Conservation (phyloP, 176 grass and related monocot genomes). For the Metroxylon sagu region DNA sequence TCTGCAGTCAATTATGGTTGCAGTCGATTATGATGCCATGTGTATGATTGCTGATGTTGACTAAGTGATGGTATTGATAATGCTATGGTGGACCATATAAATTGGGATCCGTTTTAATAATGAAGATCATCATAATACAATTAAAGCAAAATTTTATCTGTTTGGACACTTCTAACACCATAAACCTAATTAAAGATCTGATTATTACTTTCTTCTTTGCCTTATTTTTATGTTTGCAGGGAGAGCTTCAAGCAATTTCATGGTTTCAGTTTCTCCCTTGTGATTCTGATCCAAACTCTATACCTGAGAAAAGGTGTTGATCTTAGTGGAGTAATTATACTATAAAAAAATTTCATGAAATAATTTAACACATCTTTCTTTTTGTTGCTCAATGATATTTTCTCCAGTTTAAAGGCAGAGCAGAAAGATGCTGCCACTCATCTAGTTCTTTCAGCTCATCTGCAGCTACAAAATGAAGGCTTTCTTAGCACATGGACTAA, state of each 20-base stretch:
- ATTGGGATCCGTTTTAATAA: no score
- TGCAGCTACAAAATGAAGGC: constrained; percentile 83
- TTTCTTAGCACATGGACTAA: constrained; percentile 89
- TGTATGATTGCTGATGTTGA: no score
- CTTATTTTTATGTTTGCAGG: constrained; percentile 33
- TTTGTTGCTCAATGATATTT: constrained; percentile 16
- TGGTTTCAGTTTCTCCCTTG: constrained; percentile 96
- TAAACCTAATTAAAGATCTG: not conserved
- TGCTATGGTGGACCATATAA: no score
- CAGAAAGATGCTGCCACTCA: constrained; percentile 81
- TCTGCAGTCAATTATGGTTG: no score
- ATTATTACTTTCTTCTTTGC: constrained; percentile 1
- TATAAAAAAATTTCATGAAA: constrained; percentile 23
- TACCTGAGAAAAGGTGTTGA: constrained; percentile 60
- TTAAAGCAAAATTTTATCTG: not conserved
- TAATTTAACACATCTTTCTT: constrained; percentile 27
- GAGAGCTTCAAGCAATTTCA: constrained; percentile 81
- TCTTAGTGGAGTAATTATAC: not conserved
- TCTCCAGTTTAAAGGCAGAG: constrained; percentile 77
- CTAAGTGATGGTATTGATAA: no score
- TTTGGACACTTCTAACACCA: not conserved
- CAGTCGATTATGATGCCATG: no score
- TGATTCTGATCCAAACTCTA: constrained; percentile 49
- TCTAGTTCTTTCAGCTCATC: constrained; percentile 59
- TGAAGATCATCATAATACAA: no score